Base-by-base conservation (phyloP, 805 yeast genomes). In the Candida chilensis region DNA sequence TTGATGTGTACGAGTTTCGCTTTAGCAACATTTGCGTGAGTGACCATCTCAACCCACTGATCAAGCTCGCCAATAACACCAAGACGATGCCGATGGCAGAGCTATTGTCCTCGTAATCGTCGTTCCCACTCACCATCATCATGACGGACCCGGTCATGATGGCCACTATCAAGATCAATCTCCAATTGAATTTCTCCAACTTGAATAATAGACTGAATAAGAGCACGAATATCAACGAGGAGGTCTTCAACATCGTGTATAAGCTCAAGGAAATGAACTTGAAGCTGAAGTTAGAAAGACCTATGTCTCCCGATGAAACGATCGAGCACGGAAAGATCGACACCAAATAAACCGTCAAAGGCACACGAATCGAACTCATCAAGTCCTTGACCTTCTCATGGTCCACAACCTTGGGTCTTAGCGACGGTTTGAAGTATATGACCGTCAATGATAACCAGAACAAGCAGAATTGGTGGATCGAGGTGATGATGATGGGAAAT, bases 31-130 rank as follows among this genome's bases (percentile, higher is more conserved):
- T 52, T 48, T 92, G 97, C 1, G 97, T 87, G 37, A 88, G 71
- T 1, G 95, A 90, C 98, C 98, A 92, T 38, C 98, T 70, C 30
- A 92, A 59, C 0, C 98, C 98, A 11, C 92, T 78, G 57, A 86
- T 69, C 48, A 81, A 68, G 2, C 94, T 74, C 4, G 95, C 88
- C 2, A 71, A 57, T 17, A 92, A 56, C 1, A 90, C 96, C 17
- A 87, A 57, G 2, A 74, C 31, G 15, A 86, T 74, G 2, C 98
- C 97, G 2, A 78, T 9, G 21, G 37, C 46, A 33, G 34, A 54
- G 35, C 35, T 33, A 29, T 3, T 17, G 16, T 12, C 35, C 30
- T 8, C 67, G 64, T 32, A 54, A 60, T 10, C 64, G 67, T 20
- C 11, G 22, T n/a, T 11, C 17, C 38, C 43, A 45, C 69, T 71